These are phyloP conservation scores for Aspergillus fischeri DNA, from an alignment of 2,329 filamentous ascomycete species.

Conservation along the genomic window DNA sequence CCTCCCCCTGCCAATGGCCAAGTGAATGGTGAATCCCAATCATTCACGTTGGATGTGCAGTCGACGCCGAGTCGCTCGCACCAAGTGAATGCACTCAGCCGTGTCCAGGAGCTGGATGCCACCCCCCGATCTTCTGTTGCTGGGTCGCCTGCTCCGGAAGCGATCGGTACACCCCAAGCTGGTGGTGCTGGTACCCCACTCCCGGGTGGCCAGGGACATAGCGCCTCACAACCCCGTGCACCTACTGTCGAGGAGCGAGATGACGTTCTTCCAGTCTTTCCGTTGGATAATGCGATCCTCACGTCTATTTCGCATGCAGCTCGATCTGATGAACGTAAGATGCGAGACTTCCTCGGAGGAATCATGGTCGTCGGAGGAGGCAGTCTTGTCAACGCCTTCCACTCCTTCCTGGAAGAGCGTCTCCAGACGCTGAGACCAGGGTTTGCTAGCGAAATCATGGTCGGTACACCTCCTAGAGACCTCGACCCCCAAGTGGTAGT, in stretches of 20 bases:
- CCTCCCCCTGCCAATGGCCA: conserved; percentile 32
- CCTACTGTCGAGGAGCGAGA: conserved; percentile 63
- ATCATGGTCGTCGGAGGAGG: conserved; percentile 90
- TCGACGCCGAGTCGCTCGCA: conserved; percentile 51
- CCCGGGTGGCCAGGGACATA: conserved; percentile 23
- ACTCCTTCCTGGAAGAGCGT: conserved; percentile 75
- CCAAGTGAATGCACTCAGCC: conserved; percentile 65
- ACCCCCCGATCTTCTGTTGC: conserved; percentile 84
- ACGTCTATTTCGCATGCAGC: conserved; percentile 84
- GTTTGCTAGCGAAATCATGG: conserved; percentile 64
- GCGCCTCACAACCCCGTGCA: conserved; percentile 33
- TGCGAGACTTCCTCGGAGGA: conserved; percentile 80
- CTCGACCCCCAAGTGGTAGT: conserved; percentile 96
- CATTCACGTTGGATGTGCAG: conserved; percentile 27
- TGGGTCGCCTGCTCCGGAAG: conserved; percentile 81
- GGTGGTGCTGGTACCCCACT: conserved; percentile 42
- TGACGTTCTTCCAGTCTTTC: conserved; percentile 72
- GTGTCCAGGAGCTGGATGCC: conserved; percentile 64
- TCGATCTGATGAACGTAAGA: conserved; percentile 85
- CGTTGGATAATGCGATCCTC: conserved; percentile 84
- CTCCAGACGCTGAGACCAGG: conserved; percentile 62
- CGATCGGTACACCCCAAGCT: conserved; percentile 61
- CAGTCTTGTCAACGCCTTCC: conserved; percentile 74
- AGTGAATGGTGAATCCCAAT: conserved; percentile 36
- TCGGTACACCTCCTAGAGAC: conserved; percentile 73